Percentiles rank a stretch among this genome's conserved stretches.
Evolutionary conservation across 2,329 filamentous ascomycete genomes (phyloP).

Genomic region (Podosphaera xanthii): DNA sequence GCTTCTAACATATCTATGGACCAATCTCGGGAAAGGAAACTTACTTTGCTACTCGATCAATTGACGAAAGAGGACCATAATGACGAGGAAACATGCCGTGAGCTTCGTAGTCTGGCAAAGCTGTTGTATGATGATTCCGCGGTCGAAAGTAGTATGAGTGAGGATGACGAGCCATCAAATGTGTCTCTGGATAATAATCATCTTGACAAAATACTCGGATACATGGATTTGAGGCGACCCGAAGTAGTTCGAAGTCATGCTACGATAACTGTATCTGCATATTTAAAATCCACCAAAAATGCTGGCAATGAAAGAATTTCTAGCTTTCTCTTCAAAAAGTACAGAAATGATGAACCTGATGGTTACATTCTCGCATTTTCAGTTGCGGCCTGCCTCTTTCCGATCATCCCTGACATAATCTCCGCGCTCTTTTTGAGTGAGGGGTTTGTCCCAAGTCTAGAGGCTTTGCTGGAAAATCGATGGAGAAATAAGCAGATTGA

Average conservation of each 20-base stretch:
- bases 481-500: conserved; percentile 75
- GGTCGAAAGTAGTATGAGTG: conserved; percentile 7
- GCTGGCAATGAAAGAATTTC: conserved; percentile 46
- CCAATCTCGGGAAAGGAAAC: conserved; percentile 14
- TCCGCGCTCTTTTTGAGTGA: conserved; percentile 68
- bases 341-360: conserved; percentile 57
- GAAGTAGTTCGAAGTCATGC: conserved; percentile 57
- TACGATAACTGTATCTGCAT: conserved; percentile 59
- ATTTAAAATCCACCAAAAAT: conserved; percentile 55
- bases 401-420: conserved; percentile 54
- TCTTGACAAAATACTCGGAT: conserved; percentile 67
- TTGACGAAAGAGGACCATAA: conserved; percentile 82
- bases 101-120: conserved; percentile 34
- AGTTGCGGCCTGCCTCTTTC: conserved; percentile 72
- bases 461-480: conserved; percentile 52
- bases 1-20: conserved; percentile 4
- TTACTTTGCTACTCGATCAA: conserved; percentile 43
- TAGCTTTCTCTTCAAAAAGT: conserved; percentile 49
- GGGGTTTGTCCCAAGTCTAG: conserved; percentile 59
- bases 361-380: conserved; percentile 84
- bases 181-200: conserved; percentile 48
- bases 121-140: conserved; percentile 29
- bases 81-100: conserved; percentile 42
- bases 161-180: conserved; percentile 18
- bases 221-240: conserved; percentile 63